These are phyloP conservation scores for Paecilomyces formosus DNA, from an alignment of 2,329 filamentous ascomycete genomes.

Conservation along the genomic window DNA sequence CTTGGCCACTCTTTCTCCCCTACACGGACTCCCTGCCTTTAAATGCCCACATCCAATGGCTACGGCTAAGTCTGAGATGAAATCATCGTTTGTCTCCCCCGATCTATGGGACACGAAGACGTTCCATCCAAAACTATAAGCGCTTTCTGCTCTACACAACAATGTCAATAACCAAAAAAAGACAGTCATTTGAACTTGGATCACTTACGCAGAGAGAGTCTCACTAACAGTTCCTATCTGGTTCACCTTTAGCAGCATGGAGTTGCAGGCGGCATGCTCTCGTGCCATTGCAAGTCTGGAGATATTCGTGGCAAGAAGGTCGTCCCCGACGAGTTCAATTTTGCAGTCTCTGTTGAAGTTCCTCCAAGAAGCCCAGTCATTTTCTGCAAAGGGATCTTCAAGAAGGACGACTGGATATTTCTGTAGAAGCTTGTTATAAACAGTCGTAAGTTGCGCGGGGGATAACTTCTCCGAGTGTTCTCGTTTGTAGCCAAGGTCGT, in stretches of 20 bases:
- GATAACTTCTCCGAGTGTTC: slow-evolving; percentile 13
- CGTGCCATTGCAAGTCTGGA: slow-evolving; percentile 25
- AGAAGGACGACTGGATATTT: slow-evolving; percentile 33
- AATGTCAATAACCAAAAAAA: not conserved
- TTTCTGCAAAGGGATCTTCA: slow-evolving; percentile 37
- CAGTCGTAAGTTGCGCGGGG: slow-evolving; percentile 17
- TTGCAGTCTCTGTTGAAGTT: slow-evolving; percentile 25
- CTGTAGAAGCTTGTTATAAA: slow-evolving; percentile 24
- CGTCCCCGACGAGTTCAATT: slow-evolving; percentile 35
- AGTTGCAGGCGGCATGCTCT: slow-evolving; percentile 33
- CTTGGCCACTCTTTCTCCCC: slow-evolving; percentile 37
- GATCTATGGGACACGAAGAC: slow-evolving; percentile 39
- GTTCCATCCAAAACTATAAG: slow-evolving; percentile 27
- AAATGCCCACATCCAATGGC: slow-evolving; percentile 32
- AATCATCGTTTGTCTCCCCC: slow-evolving; percentile 38
- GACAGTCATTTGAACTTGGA: not conserved
- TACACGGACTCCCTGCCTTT: slow-evolving; percentile 33
- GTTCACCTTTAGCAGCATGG: slow-evolving; percentile 37
- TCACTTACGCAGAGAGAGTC: slow-evolving; percentile 29
- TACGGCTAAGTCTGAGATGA: slow-evolving; percentile 37
- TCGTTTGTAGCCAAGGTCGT: slow-evolving; percentile 34
- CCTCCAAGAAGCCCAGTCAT: slow-evolving; percentile 32
- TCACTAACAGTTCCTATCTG: slow-evolving; percentile 38
- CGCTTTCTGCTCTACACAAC: slow-evolving; percentile 19
- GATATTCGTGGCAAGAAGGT: slow-evolving; percentile 34